These are phyloP conservation scores for Elsinoe necatrix DNA, from an alignment of 2,329 filamentous ascomycete genomes.

Conservation along the genomic window DNA sequence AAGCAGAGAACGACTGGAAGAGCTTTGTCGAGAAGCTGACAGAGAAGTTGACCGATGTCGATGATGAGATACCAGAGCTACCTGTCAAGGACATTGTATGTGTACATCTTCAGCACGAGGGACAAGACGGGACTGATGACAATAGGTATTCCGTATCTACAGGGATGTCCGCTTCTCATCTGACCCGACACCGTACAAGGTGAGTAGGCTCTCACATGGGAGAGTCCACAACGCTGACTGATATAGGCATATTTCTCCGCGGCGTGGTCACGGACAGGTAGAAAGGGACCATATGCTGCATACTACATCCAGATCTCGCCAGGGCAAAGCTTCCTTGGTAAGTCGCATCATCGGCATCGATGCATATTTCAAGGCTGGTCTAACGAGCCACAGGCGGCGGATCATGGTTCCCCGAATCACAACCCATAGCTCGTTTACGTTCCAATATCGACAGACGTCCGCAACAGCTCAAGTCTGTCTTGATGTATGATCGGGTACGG, in stretches of 20 bases:
- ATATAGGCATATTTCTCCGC: constrained; percentile 70
- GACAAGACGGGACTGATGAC: constrained; percentile 16
- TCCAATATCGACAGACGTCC: constrained; percentile 67
- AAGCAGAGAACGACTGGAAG: constrained; percentile 71
- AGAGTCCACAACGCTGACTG: neutral
- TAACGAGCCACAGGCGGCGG: constrained; percentile 53
- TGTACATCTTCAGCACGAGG: constrained; percentile 9
- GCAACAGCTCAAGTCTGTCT: constrained; percentile 57
- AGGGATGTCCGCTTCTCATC: constrained; percentile 77
- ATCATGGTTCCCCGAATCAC: constrained; percentile 67
- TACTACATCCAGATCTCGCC: constrained; percentile 85
- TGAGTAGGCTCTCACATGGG: constrained; percentile 31
- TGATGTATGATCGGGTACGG: constrained; percentile 54
- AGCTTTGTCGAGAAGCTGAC: constrained; percentile 67
- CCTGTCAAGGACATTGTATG: constrained; percentile 71
- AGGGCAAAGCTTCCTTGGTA: constrained; percentile 60
- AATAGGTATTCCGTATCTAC: constrained; percentile 71
- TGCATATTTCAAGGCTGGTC: neutral
- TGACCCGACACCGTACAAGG: constrained; percentile 83
- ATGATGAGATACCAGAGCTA: constrained; percentile 77
- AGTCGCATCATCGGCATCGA: constrained; percentile 27
- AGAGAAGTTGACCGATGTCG: constrained; percentile 59
- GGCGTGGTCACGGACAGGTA: constrained; percentile 77
- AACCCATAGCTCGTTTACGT: constrained; percentile 58
- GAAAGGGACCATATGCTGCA: constrained; percentile 77